Evolutionary conservation across 1,284 basidiomycete species (phyloP), one percentile per base, ranked within the genome.

Genomic region (Polyporus tsugae): DNA sequence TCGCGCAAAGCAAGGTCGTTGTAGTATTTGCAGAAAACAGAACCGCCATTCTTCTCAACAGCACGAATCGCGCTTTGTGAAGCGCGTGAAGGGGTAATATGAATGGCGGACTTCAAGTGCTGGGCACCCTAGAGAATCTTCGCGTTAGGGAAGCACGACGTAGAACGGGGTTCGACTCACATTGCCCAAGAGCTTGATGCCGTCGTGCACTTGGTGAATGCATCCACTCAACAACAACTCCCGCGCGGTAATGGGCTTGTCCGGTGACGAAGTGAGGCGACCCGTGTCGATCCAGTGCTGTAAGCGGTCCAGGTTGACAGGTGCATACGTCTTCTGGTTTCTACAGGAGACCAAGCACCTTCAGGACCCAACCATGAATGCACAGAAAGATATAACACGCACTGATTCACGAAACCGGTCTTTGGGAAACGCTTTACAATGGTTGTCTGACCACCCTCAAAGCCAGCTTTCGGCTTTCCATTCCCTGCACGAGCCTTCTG

Each of bases 371-470:
- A 44, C 46, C 35, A 36, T 29, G 33, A 62, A 53, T 42, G 44
- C 63, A 71, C 42, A 70, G 33, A 6, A 65, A n/a, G 57, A 33
- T 36, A 35, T 60, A 17, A 22, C 4, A 86, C 94, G 78, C 76
- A 97, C 96, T 90, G 88, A 82, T 98, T 99, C 69, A 91, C 87
- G 80, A 99, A 99, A 58, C 97, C 97, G 60, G 91, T 88, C 84
- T 99, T 99, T 10, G 97, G 97, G 78, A 97, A 95, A 59, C 92
- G 84, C 73, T 96, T 91, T n/a, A 91, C 92, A 67, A 99, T 89
- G 7, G 97, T 95, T 29, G 96, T 98, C 80, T 99, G 97, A 73
- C 97, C 97, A 77, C 97, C 97, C 80, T 98, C 97, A 74, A 99
- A 99, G 6, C 92, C 91, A 38, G 89, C 85, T 73, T 87, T 90